These are phyloP conservation scores for Coemansia sp. DNA, from an alignment of 192 early-diverging fungal species.

Conservation along the genomic window DNA sequence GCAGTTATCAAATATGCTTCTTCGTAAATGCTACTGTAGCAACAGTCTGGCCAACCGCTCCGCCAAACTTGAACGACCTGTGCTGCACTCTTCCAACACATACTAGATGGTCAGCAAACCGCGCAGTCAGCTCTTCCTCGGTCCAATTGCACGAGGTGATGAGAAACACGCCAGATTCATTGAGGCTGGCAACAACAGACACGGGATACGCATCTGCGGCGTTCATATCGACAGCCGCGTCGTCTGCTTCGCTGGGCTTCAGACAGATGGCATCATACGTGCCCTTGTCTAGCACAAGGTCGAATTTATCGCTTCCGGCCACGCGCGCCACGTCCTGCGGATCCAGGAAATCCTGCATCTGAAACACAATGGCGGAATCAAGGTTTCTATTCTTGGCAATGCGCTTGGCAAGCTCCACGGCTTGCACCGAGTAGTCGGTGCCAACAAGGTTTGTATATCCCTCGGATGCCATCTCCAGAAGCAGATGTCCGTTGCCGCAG, in stretches of 20 bases:
- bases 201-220: slow-evolving; percentile 57
- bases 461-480: slow-evolving; percentile 69
- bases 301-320: slow-evolving; percentile 33
- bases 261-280: slow-evolving; percentile 92
- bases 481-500: slow-evolving; percentile 90
- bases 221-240: slow-evolving; percentile 50
- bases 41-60: slow-evolving; percentile 83
- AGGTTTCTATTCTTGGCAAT: slow-evolving; percentile 57
- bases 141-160: slow-evolving; percentile 97
- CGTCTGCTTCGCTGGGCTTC: slow-evolving; percentile 50
- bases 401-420: slow-evolving; percentile 69
- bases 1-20: neutral
- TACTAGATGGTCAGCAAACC: slow-evolving; percentile 57
- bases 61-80: slow-evolving; percentile 86
- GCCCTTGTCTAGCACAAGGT: slow-evolving; percentile 86
- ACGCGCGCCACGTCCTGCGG: slow-evolving; percentile 46
- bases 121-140: slow-evolving; percentile 73
- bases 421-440: slow-evolving; percentile 81
- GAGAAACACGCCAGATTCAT: slow-evolving; percentile 60
- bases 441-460: slow-evolving; percentile 75
- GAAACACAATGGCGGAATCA: slow-evolving; percentile 54
- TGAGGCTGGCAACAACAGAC: slow-evolving; percentile 64
- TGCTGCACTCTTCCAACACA: slow-evolving; percentile 75
- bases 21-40: slow-evolving; percentile 75
- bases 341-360: slow-evolving; percentile 62